phyloP scores from a whole-genome alignment of 352 stramenopile genomes.

The Pythium myriotylum region DNA sequence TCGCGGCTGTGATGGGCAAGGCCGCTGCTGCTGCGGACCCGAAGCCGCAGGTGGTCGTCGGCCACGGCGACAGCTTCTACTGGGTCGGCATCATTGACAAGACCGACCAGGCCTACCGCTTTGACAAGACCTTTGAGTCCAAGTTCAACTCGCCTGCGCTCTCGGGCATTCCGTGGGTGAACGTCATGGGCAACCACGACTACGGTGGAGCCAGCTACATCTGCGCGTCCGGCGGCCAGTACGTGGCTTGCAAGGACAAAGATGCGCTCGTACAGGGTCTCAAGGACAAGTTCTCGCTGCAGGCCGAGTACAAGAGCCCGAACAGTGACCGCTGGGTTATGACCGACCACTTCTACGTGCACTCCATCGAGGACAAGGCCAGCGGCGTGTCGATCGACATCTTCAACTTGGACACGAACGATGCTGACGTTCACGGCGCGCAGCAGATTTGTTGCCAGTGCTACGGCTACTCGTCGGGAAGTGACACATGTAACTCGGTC shows the following conservation, averaged over 20 bases:
- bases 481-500: slow-evolving; percentile 60
- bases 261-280: slow-evolving; percentile 46
- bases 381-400: slow-evolving; percentile 79
- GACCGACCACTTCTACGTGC: slow-evolving; percentile 81
- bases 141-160: slow-evolving; percentile 61
- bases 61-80: slow-evolving; percentile 84
- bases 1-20: slow-evolving; percentile 56
- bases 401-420: slow-evolving; percentile 86
- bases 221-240: slow-evolving; percentile 49
- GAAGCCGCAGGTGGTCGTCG: slow-evolving; percentile 60
- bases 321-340: slow-evolving; percentile 84
- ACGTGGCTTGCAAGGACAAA: slow-evolving; percentile 48
- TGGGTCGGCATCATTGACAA: slow-evolving; percentile 66
- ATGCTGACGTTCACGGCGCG: slow-evolving; percentile 55
- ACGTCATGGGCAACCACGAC: slow-evolving; percentile 87
- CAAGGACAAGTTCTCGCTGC: slow-evolving; percentile 72
- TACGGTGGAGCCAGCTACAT: slow-evolving; percentile 80
- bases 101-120: slow-evolving; percentile 65
- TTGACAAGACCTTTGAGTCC: slow-evolving; percentile 79
- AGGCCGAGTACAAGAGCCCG: slow-evolving; percentile 79
- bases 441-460: slow-evolving; percentile 84
- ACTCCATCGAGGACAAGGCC: slow-evolving; percentile 57
- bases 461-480: slow-evolving; percentile 69
- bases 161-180: slow-evolving; percentile 77
- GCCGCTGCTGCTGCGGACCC: slow-evolving; percentile 32